Base-by-base conservation (phyloP, 2,329 filamentous ascomycete species). In the Colletotrichum paranaense region DNA sequence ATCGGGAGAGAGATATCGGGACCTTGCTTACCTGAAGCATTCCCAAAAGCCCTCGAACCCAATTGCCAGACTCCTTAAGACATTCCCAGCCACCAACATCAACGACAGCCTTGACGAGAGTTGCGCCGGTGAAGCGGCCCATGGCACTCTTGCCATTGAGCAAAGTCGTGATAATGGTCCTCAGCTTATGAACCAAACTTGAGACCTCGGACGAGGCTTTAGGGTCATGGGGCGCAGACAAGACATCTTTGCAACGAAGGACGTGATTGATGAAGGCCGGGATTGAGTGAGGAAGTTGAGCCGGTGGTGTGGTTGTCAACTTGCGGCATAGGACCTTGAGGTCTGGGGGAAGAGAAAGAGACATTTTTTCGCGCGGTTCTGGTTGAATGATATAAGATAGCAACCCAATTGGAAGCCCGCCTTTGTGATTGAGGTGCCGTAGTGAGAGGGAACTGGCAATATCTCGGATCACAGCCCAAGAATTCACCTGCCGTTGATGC, bases 41-140 rank as follows among this genome's bases (percentile, higher is more conserved):
- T 1, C 89, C 88, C 64, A 98, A 83, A 38, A 98, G 84, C n/a
- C 90, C 92, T 76, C 90, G 88, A 74, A 97, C 92, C 94, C 96
- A 98, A 3, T 91, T 87, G 77, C 92, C 91, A 42, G 90, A 90
- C 66, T 90, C 91, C 75, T 92, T 91, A 72, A 98, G 86, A 71
- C 93, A 90, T 79, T 97, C 94, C 91, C 93, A 95, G 58, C 95
- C 95, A 28, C 95, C 95, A 53, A 93, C 90, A 78, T 98, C 95
- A 56, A 98, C 86, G 5, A 92, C 86, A 4, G 93, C 90, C 84
- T 98, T 98, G 81, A 95, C 89, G 62, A 98, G 84, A 19, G 93
- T 91, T 56, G 94, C 90, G 7, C 92, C 95, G 22, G 92, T 89
- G 84, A 96, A 97, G 78, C 94, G 90, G 56, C 92, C 94, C 77